Base-by-base conservation (phyloP, 2,329 filamentous ascomycete species). In the Claviceps sp. region DNA sequence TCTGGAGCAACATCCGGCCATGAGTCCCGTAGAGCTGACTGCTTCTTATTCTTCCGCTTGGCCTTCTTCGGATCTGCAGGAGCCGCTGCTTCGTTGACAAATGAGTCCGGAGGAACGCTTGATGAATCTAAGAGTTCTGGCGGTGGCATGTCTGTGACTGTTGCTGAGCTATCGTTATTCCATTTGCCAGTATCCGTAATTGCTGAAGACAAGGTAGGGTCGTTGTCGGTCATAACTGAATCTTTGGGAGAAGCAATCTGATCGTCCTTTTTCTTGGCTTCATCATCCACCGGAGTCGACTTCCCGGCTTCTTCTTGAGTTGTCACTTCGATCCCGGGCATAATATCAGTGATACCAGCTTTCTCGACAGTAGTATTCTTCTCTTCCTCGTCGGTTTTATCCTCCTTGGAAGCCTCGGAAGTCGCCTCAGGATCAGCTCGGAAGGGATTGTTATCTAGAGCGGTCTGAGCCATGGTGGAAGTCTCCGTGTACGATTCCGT, bases 21-120 rank as follows among this genome's bases (percentile, higher is more conserved):
- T 45, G 55, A 47, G 18, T 51, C 40, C 4, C 60, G 59, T 11
- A 60, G 48, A 20, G 52, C 57, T 7, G 56, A 52, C 54, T 60
- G 61, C 55, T 65, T 66, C 59, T 62, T 66, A 42, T 62, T 62
- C 48, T 63, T 63, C 55, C 63, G 67, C 53, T 63, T 67, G 2
- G 65, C 63, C 53, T 65, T 68, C 56, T 67, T 66, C 16, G 65
- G 16, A 13, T 55, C 52, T 34, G 43, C 44, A 18, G 37, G 14
- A 13, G 50, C 3, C 18, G 13, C 30, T n/a, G 46, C 13, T 40
- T 43, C 37, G n/a, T 37, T 16, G n/a, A 42, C 14, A 22, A 26
- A 41, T n/a, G 40, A 24, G 2, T 47, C 34, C 14, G 11, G 14
- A 30, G 47, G 24, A 41, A 13, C 9, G n/a, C 11, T 16, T 11